These are phyloP conservation scores for Wakefieldia striispora DNA, from an alignment of 768 basidiomycete species.

Conservation along the genomic window DNA sequence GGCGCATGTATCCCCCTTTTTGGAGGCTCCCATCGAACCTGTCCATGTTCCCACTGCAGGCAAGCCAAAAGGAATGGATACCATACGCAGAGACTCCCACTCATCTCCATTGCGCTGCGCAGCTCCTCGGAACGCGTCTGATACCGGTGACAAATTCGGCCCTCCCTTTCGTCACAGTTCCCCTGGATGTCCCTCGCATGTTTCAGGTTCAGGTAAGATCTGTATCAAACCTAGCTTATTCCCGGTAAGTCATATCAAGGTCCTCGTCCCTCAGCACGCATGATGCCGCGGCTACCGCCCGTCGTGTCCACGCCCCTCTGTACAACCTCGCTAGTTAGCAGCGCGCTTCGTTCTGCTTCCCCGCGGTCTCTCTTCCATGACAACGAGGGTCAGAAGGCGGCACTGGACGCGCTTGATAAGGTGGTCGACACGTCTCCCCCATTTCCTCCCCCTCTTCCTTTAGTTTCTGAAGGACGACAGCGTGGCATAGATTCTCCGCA, in stretches of 20 bases:
- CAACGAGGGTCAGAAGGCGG: neutral
- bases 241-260: slow-evolving; percentile 8
- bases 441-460: neutral
- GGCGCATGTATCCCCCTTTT: slow-evolving; percentile 17
- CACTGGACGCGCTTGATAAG: slow-evolving; percentile 2
- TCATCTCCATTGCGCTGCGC: slow-evolving; percentile 8
- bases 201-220: slow-evolving; percentile 15
- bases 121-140: neutral
- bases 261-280: slow-evolving; percentile 5
- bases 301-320: neutral
- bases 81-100: neutral
- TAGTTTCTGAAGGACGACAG: neutral
- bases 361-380: neutral
- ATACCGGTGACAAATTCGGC: neutral
- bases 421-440: neutral
- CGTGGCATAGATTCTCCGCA: neutral
- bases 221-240: neutral
- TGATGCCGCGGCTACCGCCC: neutral
- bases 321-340: neutral
- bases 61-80: neutral
- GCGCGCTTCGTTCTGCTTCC: neutral
- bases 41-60: neutral
- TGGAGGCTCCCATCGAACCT: neutral
- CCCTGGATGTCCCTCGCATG: slow-evolving; percentile 1
- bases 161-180: slow-evolving; percentile 9